Conservation (phyloP, 2,329 filamentous ascomycete species). For the Clonostachys solani region DNA sequence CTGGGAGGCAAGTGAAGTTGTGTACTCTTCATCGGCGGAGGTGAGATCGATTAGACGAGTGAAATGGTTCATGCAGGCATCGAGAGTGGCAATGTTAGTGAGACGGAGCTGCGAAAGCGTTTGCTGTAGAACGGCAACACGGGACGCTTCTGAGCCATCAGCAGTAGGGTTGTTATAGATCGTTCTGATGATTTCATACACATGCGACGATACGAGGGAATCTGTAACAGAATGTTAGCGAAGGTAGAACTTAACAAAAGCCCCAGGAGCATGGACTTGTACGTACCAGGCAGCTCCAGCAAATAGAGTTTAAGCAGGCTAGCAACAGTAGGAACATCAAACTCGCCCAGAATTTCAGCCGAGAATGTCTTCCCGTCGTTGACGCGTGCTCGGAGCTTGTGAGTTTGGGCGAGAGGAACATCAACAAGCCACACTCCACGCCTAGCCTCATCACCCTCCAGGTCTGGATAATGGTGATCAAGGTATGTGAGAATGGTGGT, state of each 20-base stretch:
- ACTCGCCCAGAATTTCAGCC: conserved; percentile 74
- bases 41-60: conserved; percentile 94
- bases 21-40: conserved; percentile 86
- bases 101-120: conserved; percentile 92
- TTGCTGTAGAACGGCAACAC: conserved; percentile 88
- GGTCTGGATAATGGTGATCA: conserved; percentile 93
- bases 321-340: conserved; percentile 91
- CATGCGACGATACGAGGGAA: conserved; percentile 95
- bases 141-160: conserved; percentile 71
- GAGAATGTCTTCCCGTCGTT: conserved; percentile 84
- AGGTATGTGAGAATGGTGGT: conserved; percentile 93
- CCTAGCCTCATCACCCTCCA: conserved; percentile 92
- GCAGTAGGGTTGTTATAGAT: conserved; percentile 83
- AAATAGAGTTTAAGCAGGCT: conserved; percentile 92
- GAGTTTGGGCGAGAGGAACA: conserved; percentile 78
- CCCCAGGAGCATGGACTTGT: neutral
- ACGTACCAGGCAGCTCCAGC: conserved; percentile 84
- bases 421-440: conserved; percentile 93
- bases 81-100: conserved; percentile 97
- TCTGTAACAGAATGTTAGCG: conserved; percentile 48
- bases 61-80: conserved; percentile 97
- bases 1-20: conserved; percentile 66
- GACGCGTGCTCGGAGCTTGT: conserved; percentile 75
- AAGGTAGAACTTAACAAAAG: neutral
- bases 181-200: conserved; percentile 98